Base-by-base conservation (phyloP, 202 grass and related monocot genomes). In the Digitaria exilis region DNA sequence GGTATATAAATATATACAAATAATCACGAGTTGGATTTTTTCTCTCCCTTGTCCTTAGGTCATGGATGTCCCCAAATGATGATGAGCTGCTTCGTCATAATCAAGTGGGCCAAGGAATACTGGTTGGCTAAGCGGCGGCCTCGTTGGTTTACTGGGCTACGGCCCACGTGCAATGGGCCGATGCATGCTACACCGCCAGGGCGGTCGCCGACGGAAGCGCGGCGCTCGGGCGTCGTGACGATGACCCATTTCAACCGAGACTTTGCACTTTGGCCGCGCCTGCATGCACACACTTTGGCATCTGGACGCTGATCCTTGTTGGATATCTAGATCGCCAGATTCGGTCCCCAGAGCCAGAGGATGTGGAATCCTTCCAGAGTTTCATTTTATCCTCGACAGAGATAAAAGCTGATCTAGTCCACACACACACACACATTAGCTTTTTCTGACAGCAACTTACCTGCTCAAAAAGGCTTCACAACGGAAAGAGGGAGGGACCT, bases 241-340 rank as follows among this genome's bases (percentile, higher is more conserved):
- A 42, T 42, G 39, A 19, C 35, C 4, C 35, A n/a, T n/a, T n/a
- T 6, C 35, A 29, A 18, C 65, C n/a, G 16, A 24, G 21, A 16
- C 24, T 80, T 69, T 24, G 35, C 35, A 6, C 57, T 6, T n/a
- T 34, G 32, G 32, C 32, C 70, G 19, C 18, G 4, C 19, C 4
- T 2, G 30, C 34, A 35, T 21, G 49, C 34, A 35, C 42, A 34
- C 15, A 5, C 21, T 28, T 31, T 65, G 70, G 56, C 37, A 39
- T 51, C 57, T 65, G 70, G 42, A 26, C 31, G 50, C 30, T 39
- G 45, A 83, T 54, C 58, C 55, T 41, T 74, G 68, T 22, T 65
- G 21, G 15, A 30, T 50, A 12, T 65, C 39, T 26, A 29, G 12
- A 44, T 69, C 65, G 37, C 19, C 4, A 46, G 24, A 18, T 72